These are phyloP conservation scores for Myxozyma monticola DNA, from an alignment of 805 yeast genomes.

Conservation along the genomic window DNA sequence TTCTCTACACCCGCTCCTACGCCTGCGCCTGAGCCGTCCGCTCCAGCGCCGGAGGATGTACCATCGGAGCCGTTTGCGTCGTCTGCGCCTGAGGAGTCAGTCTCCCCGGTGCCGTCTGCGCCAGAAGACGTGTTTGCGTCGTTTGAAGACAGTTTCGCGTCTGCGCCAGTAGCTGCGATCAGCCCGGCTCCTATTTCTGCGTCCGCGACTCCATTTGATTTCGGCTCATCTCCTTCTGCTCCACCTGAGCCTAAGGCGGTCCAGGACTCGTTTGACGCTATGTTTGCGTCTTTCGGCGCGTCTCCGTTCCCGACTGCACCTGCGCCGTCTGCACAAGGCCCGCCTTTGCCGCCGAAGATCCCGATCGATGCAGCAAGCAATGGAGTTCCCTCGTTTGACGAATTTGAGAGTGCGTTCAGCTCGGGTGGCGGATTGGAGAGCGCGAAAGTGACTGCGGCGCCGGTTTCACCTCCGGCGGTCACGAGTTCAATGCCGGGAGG, in stretches of 20 bases:
- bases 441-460: conserved; percentile 36
- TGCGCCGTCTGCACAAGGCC: conserved; percentile 23
- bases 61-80: too few relatives aligned
- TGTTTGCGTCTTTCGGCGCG: conserved; percentile 44
- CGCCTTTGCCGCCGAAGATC: conserved; percentile 24
- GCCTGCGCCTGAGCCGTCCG: not conserved
- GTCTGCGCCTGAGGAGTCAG: conserved; percentile 6
- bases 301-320: conserved; percentile 23
- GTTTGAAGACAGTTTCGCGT: conserved; percentile 18
- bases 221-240: conserved; percentile 45
- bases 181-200: conserved; percentile 42
- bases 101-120: conserved; percentile 18
- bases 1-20: too few relatives aligned
- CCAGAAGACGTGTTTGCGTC: conserved; percentile 5
- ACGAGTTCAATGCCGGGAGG: too few relatives aligned
- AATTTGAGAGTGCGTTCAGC: conserved; percentile 36
- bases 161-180: conserved; percentile 18
- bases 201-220: conserved; percentile 56
- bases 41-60: conserved; percentile 6
- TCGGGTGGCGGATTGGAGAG: conserved; percentile 40
- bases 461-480: not conserved
- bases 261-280: conserved; percentile 39
- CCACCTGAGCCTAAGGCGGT: conserved; percentile 1
- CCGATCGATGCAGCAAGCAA: conserved; percentile 10
- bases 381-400: conserved; percentile 23